Evolutionary conservation across 1,139 yeast genomes (phyloP).

Genomic region (Pichia sp.): DNA sequence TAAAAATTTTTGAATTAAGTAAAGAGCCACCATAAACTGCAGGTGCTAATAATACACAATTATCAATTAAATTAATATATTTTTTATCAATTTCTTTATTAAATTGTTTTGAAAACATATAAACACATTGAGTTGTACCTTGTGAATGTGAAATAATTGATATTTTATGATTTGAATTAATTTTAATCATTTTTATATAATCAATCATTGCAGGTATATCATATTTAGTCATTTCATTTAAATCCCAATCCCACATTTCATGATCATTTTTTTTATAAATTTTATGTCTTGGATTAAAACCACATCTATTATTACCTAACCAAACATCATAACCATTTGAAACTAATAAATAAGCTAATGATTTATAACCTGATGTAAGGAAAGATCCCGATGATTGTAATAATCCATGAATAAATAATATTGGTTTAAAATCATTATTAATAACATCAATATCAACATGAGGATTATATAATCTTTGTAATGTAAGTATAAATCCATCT

Average conservation of each 20-base stretch:
- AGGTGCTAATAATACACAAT: conserved; percentile 78
- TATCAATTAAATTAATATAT: conserved; percentile 35
- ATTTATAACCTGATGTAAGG: conserved; percentile 69
- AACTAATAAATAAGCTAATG: conserved; percentile 60
- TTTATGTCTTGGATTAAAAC: conserved; percentile 64
- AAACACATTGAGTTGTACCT: conserved; percentile 82
- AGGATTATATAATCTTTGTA: conserved; percentile 59
- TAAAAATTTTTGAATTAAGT: conserved; percentile 49
- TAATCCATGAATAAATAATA: conserved; percentile 77
- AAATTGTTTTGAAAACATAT: conserved; percentile 48
- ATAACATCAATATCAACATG: too few relatives aligned
- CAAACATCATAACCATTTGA: conserved; percentile 75
- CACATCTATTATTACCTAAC: conserved; percentile 89
- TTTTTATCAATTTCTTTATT: too few relatives aligned
- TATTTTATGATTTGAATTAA: conserved; percentile 35
- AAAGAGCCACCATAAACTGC: conserved; percentile 83
- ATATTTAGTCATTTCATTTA: conserved; percentile 66
- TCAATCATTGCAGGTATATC: conserved; percentile 74
- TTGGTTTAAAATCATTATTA: conserved; percentile 36
- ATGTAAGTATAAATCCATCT: conserved; percentile 70
- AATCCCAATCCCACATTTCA: conserved; percentile 81
- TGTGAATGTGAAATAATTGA: conserved; percentile 82
- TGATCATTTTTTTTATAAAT: conserved; percentile 40
- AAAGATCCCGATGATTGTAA: conserved; percentile 83
- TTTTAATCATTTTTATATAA: conserved; percentile 44